Conservation (phyloP, 2,329 filamentous ascomycete genomes). For the Diplodia intermedia region DNA sequence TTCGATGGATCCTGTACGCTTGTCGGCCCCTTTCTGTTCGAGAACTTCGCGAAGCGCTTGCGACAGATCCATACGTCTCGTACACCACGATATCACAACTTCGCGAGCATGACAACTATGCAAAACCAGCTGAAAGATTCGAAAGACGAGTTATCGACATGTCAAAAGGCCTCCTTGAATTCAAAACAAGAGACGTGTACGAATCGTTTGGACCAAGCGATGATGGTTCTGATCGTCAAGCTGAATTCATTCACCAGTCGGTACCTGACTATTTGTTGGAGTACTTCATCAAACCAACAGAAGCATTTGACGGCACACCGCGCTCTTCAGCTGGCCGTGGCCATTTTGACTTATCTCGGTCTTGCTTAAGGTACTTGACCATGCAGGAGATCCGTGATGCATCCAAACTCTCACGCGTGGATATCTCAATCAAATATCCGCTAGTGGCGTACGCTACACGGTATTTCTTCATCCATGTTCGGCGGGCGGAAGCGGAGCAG, state of each 20-base stretch:
- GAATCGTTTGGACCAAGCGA: constrained; percentile 34
- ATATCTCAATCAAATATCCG: background rate
- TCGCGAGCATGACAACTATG: background rate
- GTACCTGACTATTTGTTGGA: constrained; percentile 34
- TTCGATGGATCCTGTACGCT: constrained; percentile 4
- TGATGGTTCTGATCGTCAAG: constrained; percentile 35
- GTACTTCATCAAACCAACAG: background rate
- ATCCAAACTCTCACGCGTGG: background rate
- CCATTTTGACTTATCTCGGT: background rate
- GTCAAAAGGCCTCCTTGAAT: constrained; percentile 34
- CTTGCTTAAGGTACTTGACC: background rate
- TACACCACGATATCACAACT: constrained; percentile 1
- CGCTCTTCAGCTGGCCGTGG: background rate
- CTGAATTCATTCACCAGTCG: constrained; percentile 36
- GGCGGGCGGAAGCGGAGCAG: background rate
- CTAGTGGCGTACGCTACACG: background rate
- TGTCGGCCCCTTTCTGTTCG: constrained; percentile 30
- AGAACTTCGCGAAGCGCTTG: constrained; percentile 36
- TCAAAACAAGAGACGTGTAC: constrained; percentile 32
- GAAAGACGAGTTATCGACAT: constrained; percentile 35
- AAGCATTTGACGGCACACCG: background rate
- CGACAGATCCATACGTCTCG: constrained; percentile 33
- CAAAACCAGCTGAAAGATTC: constrained; percentile 1
- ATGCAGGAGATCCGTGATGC: background rate
- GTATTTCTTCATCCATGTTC: background rate